Base-by-base conservation (phyloP, 768 basidiomycete genomes). In the Boletus patriciae region DNA sequence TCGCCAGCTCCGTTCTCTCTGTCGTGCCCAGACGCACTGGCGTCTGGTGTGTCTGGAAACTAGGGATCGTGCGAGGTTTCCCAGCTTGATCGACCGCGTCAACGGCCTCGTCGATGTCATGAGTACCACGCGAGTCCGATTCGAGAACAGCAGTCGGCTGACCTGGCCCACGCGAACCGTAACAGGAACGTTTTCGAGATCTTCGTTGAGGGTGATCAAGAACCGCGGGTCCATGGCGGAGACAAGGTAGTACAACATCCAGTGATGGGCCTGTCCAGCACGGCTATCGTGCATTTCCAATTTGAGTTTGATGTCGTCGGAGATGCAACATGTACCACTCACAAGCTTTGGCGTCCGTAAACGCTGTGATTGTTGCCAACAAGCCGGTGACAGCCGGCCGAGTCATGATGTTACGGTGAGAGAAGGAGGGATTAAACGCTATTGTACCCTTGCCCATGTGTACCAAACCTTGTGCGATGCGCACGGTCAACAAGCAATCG, bases 381-480 rank as follows among this genome's bases (percentile, higher is more conserved):
- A 98, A 73, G 47, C 96, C 96, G 36, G 94, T 93, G 15, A 97
- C 81, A 6, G 94, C 94, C 1, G 91, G 85, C 49, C 88, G 83
- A 66, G 85, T n/a, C n/a, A n/a, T 89, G 66, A 96, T 87, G 52
- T 81, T 84, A 38, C 95, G 85, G 73, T 98, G 96, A 34, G 83
- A 83, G 82, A 91, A 98, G 87, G 97, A 98, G 4, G 97, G 96
- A 71, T 96, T 98, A 64, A 99, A 78, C 12, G 92, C 91, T 69
- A 99, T 92, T 13, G 95, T 98, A 34, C 97, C 97, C 75, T 99
- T 99, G 72, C 97, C 97, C n/a, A n/a, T n/a, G n/a, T n/a, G n/a
- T n/a, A n/a, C n/a, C 95, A 98, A 75, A 19, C 97, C 97, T 74
- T 98, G 90, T 3, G 96, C 92, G 57, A 99, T 86, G 52, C 97